phyloP scores from a whole-genome alignment of 2,329 filamentous ascomycete species.

The Hymenoscyphus infarciens region DNA sequence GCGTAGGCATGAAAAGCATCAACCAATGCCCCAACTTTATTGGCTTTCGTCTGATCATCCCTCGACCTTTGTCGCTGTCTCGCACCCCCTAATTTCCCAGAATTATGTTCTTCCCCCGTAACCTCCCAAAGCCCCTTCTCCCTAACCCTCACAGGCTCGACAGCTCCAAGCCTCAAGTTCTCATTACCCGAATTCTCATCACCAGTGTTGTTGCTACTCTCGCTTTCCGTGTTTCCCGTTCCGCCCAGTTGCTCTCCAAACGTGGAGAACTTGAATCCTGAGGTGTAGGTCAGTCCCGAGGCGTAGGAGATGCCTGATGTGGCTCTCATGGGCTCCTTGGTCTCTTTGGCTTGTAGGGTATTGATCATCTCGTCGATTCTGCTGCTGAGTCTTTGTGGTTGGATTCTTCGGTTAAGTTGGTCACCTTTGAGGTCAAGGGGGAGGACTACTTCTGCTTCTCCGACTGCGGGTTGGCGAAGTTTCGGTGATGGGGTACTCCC shows the following conservation, averaged over 20 bases:
- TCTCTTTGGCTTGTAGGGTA: neutral
- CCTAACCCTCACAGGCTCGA: neutral
- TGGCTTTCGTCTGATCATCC: neutral
- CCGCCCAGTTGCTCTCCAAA: conserved; percentile 5
- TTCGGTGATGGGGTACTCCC: neutral
- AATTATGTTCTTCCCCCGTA: neutral
- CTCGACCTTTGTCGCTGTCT: neutral
- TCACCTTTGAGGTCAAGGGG: neutral
- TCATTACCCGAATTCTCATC: neutral
- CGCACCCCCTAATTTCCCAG: neutral
- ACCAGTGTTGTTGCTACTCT: neutral
- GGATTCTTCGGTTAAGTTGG: neutral
- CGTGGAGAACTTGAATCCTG: neutral
- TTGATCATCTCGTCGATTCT: conserved; percentile 1
- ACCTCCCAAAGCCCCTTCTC: neutral
- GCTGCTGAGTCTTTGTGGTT: neutral
- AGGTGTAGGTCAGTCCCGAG: neutral
- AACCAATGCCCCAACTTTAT: conserved; percentile 20
- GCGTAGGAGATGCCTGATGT: conserved; percentile 1
- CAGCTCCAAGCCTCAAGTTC: neutral
- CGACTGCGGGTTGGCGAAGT: neutral
- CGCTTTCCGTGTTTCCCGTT: neutral
- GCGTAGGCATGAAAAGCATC: conserved; percentile 26
- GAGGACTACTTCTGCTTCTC: neutral
- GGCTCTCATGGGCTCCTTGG: neutral